Evolutionary conservation across 2,329 filamentous ascomycete species (phyloP).

Genomic region (Exophiala viscosa): DNA sequence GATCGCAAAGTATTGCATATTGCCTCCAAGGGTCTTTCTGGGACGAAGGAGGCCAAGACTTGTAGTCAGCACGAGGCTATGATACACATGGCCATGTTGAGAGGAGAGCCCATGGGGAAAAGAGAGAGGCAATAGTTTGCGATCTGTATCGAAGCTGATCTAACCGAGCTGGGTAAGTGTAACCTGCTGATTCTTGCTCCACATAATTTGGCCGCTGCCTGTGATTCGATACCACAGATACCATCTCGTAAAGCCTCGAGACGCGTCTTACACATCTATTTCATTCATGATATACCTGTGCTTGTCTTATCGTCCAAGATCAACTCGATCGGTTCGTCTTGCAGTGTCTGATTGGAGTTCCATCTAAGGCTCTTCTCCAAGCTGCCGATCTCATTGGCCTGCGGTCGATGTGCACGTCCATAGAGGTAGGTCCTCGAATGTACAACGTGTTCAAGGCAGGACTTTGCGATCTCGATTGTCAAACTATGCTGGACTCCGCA

Average conservation of each 20-base stretch:
- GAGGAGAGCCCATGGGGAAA: too few relatives aligned
- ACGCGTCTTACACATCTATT: too few relatives aligned
- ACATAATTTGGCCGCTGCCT: too few relatives aligned
- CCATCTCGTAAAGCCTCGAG: too few relatives aligned
- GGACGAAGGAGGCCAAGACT: not conserved
- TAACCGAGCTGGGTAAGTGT: not conserved
- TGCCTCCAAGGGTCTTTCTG: not conserved
- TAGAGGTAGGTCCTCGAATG: too few relatives aligned
- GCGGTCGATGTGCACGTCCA: not conserved
- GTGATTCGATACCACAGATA: too few relatives aligned
- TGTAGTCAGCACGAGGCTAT: not conserved
- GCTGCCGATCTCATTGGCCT: not conserved
- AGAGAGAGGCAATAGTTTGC: not conserved
- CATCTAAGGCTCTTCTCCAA: too few relatives aligned
- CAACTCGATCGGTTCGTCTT: too few relatives aligned
- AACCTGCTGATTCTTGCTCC: not conserved
- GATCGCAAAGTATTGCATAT: not conserved
- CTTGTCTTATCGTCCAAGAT: too few relatives aligned
- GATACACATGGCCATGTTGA: too few relatives aligned
- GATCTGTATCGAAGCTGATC: not conserved
- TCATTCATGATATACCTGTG: too few relatives aligned
- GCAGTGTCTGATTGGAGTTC: too few relatives aligned
- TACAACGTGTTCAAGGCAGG: not conserved
- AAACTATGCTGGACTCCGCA: not conserved
- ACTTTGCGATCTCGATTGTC: not conserved